Conservation (phyloP, 129 eudicot species). For the Silybum marianum region DNA sequence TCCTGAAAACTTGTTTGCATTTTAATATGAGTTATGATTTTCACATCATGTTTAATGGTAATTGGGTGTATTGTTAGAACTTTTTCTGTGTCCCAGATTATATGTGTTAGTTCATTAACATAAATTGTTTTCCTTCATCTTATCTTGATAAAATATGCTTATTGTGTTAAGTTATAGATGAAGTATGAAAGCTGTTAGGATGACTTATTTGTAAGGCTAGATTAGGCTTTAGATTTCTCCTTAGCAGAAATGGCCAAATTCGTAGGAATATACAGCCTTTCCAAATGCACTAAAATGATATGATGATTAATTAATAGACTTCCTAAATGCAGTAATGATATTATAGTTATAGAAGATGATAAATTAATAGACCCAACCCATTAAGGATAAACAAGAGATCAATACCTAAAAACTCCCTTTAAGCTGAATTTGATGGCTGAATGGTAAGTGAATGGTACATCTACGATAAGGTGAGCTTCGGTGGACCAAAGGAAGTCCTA, state of each 20-base stretch:
- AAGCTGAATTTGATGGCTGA: no score
- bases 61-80: conserved; percentile 29
- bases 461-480: no score
- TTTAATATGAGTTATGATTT: conserved; percentile 18
- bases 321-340: no score
- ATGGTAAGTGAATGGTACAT: no score
- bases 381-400: no score
- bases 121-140: conserved; percentile 14
- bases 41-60: conserved; percentile 29
- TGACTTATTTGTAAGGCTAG: neutral
- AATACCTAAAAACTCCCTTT: no score
- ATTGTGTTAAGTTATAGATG: neutral
- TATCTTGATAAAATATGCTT: neutral
- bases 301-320: no score
- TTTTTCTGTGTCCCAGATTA: neutral
- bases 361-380: neutral
- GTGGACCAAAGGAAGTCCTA: no score
- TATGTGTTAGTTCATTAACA: conserved; percentile 4
- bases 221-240: neutral
- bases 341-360: no score
- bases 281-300: neutral
- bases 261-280: neutral
- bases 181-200: neutral
- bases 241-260: neutral
- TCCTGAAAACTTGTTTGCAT: conserved; percentile 27